Evolutionary conservation across 2,329 filamentous ascomycete species (phyloP), one percentile per base, ranked within the genome.

Genomic region (Neospermospora avenae): DNA sequence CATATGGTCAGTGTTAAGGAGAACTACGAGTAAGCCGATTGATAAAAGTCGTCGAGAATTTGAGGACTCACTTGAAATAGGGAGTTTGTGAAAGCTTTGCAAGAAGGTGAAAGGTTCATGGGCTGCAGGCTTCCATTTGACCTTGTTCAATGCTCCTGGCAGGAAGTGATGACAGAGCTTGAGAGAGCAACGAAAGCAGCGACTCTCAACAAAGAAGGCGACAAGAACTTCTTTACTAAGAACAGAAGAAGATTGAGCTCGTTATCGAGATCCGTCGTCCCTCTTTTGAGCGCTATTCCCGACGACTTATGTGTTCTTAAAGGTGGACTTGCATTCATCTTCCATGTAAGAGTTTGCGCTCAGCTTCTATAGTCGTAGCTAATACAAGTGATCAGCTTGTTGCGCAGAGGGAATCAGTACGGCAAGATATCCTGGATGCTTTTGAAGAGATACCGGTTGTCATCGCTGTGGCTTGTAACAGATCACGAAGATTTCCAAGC

Each of bases 281-380:
- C 55, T 6, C 42, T 46, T 6, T 24, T 57, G 24, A 37, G 25
- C 18, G 55, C 44, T 16, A 48, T 57, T 49, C 55, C 55, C 3
- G 37, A 51, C 18, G 35, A 51, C 18, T 18, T 57, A 25, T 41
- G 55, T 22, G 20, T 51, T 16, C 39, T 57, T 18, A 31, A 49
- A 16, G 55, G 55, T 18, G 55, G 55, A n/a, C 55, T 51, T n/a
- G 55, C 55, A 5, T 11, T 57, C 4, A 42, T 51, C 6, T 57
- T 57, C 34, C 25, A 42, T 25, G 55, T 57, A 13, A 6, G 55
- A n/a, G n/a, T n/a, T n/a, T 2, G 20, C 24, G 1, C 42, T 42
- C 11, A 39, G n/a, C 22, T 4, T n/a, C 18, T 25, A 5, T 22
- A 18, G 4, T 42, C 34, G 10, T 13, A n/a, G n/a, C 31, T 49